Conservation (phyloP, 2,329 filamentous ascomycete genomes). For the Cercospora sp. region DNA sequence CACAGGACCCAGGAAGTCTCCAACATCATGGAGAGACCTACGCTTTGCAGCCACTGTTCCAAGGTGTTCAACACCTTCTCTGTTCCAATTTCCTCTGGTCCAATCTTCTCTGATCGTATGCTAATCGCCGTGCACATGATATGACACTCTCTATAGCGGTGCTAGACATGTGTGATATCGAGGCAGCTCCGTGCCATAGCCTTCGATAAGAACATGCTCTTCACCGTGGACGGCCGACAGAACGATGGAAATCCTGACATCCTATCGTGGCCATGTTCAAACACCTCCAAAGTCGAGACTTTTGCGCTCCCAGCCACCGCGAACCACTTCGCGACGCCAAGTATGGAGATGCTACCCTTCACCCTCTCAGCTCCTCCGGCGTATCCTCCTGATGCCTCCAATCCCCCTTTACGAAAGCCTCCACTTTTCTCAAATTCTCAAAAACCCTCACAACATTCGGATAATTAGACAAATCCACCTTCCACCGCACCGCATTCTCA, state of each 20-base stretch:
- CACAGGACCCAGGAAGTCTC: too few relatives aligned
- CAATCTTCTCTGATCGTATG: too few relatives aligned
- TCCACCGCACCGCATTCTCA: conserved; percentile 15
- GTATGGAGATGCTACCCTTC: background rate
- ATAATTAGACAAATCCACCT: conserved; percentile 12
- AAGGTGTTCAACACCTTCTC: too few relatives aligned
- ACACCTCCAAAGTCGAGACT: background rate
- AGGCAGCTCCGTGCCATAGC: background rate
- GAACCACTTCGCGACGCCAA: background rate
- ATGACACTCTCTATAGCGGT: too few relatives aligned
- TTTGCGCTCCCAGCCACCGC: background rate
- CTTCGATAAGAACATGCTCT: background rate
- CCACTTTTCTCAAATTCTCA: background rate
- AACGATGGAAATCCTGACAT: background rate
- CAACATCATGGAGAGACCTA: too few relatives aligned
- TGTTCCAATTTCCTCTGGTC: too few relatives aligned
- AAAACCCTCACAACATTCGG: conserved; percentile 14
- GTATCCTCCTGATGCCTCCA: conserved; percentile 16
- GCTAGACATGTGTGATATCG: too few relatives aligned
- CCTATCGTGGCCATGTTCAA: background rate
- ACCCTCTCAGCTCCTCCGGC: background rate
- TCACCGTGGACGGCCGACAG: background rate
- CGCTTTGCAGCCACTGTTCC: too few relatives aligned
- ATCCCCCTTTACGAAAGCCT: conserved; percentile 9
- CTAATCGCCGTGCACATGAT: too few relatives aligned